Evolutionary conservation across 1,284 basidiomycete species (phyloP), one percentile per base, ranked within the genome.

Genomic region (Tausonia pullulans): DNA sequence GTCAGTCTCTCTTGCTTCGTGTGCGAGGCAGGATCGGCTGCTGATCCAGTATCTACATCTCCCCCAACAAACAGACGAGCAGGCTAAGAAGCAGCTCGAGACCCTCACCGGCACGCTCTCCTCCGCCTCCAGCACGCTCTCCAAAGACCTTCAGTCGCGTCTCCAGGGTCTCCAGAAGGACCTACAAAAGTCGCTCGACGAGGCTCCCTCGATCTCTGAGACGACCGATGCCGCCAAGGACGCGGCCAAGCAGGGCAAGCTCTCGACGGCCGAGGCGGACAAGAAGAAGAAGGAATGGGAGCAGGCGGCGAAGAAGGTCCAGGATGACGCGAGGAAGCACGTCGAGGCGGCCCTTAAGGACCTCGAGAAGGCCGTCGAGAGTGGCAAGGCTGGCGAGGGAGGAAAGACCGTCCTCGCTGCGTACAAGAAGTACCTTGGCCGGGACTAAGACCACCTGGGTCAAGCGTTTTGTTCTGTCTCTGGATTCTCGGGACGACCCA

Each of bases 151-250:
- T 46, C 52, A 65, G 55, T 50, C 48, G 44, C 64, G 64, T 8
- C 39, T 65, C 49, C 9, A 40, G 11, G 43, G 48, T 5, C 64
- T 65, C 49, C 40, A 51, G 9, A 14, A 16, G 6, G 56, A 58
- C 7, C 60, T 65, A 39, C 60, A 65, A 45, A 61, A 61, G 55
- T 61, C 64, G 41, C 54, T 65, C 50, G 49, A 50, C 50, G 14
- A 49, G 16, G 55, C 60, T 27, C 64, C 64, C 13, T 61, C 60
- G 27, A 40, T 62, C 55, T 44, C 53, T 9, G 27, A 46, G 43
- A 61, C 64, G n/a, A 50, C 54, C n/a, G 41, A 55, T 16, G 64
- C 64, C 9, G 64, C 58, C 3, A 65, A 65, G 56, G 64, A 65
- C 50, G 61, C 64, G 27, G 64, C 60, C 41, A 45, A 49, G 14